A percentile compares a stretch with the other conserved stretches of the same genome.
Evolutionary conservation across 2,329 filamentous ascomycete genomes (phyloP).

Genomic region (Trichoderma hamatum): DNA sequence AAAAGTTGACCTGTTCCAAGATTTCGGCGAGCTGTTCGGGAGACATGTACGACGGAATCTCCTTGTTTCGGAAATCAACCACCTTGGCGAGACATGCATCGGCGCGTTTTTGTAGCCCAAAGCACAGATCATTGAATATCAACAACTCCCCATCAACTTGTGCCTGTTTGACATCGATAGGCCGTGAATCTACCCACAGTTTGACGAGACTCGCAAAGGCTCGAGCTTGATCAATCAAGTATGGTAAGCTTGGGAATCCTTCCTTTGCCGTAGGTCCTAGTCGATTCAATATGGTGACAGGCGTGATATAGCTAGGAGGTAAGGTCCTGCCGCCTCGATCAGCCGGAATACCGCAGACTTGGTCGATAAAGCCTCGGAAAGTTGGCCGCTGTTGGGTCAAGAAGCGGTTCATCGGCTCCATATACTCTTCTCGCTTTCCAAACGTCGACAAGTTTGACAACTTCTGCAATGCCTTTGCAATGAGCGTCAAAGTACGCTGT

Average conservation of each 20-base stretch:
- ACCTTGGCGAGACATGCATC: constrained; percentile 56
- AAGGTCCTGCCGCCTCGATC: constrained; percentile 66
- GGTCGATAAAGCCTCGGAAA: constrained; percentile 86
- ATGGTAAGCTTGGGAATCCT: constrained; percentile 90
- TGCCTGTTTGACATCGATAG: constrained; percentile 42
- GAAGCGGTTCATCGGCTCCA: constrained; percentile 97
- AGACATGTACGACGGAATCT: constrained; percentile 37
- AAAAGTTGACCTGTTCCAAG: constrained; percentile 49
- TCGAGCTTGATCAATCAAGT: constrained; percentile 85
- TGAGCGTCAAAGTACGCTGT: constrained; percentile 85
- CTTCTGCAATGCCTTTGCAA: constrained; percentile 89
- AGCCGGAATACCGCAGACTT: constrained; percentile 79
- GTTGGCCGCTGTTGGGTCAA: constrained; percentile 72
- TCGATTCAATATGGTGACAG: constrained; percentile 83
- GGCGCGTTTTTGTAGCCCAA: constrained; percentile 53
- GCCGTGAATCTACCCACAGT: constrained; percentile 69
- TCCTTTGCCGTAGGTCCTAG: constrained; percentile 80
- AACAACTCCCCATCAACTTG: constrained; percentile 54
- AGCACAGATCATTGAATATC: constrained; percentile 56
- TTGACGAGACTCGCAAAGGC: constrained; percentile 84
- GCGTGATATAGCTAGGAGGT: constrained; percentile 87
- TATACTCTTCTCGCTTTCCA: constrained; percentile 95
- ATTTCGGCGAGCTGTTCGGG: constrained; percentile 50
- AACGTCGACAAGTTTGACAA: constrained; percentile 89
- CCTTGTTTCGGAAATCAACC: constrained; percentile 48